Base-by-base conservation (phyloP, 805 yeast species). In the Metschnikowia baotianmanensis region DNA sequence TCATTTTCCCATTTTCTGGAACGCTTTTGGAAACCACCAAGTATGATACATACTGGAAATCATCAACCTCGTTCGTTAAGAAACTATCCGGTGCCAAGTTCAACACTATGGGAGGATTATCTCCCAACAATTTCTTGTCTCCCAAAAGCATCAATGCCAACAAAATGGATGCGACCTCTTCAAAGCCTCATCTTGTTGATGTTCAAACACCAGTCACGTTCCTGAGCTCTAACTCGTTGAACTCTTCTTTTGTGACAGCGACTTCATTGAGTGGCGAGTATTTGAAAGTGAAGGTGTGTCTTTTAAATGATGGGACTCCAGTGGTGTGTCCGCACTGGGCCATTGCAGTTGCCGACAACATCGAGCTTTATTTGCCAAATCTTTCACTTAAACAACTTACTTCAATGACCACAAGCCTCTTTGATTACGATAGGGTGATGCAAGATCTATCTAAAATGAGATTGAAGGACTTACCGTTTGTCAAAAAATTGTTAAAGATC, bases 41-140 rank as follows among this genome's bases (percentile, higher is more conserved):
- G 65, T 89, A 86, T 58, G 97, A 90, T 56, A 91, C 98, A 0
- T 91, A 91, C 63, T 91, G 99, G 99, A 93, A 90, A 62, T 83
- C 72, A 1, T 68, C 96, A 1, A 86, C 96, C 0, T 76, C 83
- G 32, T 78, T 77, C 35, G 63, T 63, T 13, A 62, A 62, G 39
- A 57, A 55, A 37, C 53, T 52, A 33, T 57, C 58, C 20, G 53
- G 56, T 11, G 45, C 56, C 31, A 65, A 60, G 36, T 47, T 56
- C 35, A 65, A 62, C 46, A 62, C 62, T n/a, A 67, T 66, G 8
- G 67, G 68, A 6, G 67, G 71, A 4, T 58, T 68, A 37, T 67
- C 73, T 3, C 73, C 73, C 2, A 66, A 63, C 47, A 66, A 63
- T 42, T 62, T 65, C 40, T 59, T 67, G 40, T 65, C 71, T 1